Base-by-base conservation (phyloP, 257 asterid species). In the Pogostemon cablin region DNA sequence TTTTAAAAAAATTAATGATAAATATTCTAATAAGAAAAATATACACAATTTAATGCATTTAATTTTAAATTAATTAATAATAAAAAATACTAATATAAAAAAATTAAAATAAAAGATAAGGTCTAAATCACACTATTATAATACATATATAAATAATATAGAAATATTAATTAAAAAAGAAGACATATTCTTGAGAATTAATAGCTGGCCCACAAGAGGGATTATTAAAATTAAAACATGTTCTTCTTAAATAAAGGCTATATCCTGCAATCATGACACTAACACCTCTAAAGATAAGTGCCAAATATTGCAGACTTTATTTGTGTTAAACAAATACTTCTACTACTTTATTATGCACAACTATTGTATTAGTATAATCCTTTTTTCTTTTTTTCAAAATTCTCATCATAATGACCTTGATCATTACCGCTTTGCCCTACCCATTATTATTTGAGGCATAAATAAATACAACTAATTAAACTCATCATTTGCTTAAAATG, bases 191-290 rank as follows among this genome's bases (percentile, higher is more conserved):
- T 55, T 49, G 52, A 12, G 43, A 68, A 5, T 46, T 53, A 55
- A 37, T 9, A 9, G 3, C 1, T 11, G 60, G 35, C 56, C 74
- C 69, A 52, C 64, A 67, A 39, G 10, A 2, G 3, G 52, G 25
- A 56, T 55, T 64, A 15, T 43, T 11, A 25, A 25, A 32, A 64
- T 9, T 3, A 4, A 2, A 15, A 32, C 54, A 50, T 54, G 58
- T 8, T 37, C 34, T 64, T 38, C 64, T 50, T 62, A 75, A 49
- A 9, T 50, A 59, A 56, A 49, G 77, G 72, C 75, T 57, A 68
- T 65, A 49, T 57, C 73, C 60, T 67, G 66, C 73, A 84, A 82
- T 85, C 79, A 87, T 87, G 78, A 71, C 83, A 68, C 83, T 72
- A 71, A 76, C 76, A 79, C 67, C 73, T 65, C 82, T 69, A 77